Percentiles rank a stretch among this genome's conserved stretches.
phyloP scores from a whole-genome alignment of 495 filamentous ascomycete species.

The Cenococcum geophilum region DNA sequence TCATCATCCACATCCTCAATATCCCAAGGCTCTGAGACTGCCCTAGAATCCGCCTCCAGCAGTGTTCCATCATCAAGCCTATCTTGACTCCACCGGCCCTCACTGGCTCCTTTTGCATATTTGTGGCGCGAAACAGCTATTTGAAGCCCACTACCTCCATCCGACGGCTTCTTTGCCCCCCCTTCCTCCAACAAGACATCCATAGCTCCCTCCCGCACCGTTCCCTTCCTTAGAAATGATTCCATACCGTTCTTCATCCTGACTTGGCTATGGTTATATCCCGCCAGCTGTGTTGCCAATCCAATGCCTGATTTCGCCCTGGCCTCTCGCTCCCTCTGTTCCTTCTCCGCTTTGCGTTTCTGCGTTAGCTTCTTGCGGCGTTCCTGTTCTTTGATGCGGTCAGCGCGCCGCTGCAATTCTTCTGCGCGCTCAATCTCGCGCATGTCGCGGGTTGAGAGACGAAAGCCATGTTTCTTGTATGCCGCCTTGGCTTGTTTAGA shows the following conservation, averaged over 20 bases:
- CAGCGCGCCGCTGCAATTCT: conserved; percentile 23
- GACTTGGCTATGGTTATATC: conserved; percentile 29
- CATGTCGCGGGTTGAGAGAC: conserved; percentile 10
- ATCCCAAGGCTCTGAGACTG: conserved; percentile 19
- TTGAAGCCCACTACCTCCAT: conserved; percentile 18
- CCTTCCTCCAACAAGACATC: no score
- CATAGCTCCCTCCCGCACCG: not conserved
- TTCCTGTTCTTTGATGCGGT: conserved; percentile 25
- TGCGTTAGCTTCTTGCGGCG: conserved; percentile 12
- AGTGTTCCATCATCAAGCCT: conserved; percentile 24
- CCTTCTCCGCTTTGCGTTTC: conserved; percentile 21
- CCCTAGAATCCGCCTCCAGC: conserved; percentile 10
- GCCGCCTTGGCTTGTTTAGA: conserved; percentile 23
- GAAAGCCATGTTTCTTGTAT: conserved; percentile 23
- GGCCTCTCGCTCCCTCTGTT: conserved; percentile 22
- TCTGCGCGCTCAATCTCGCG: conserved; percentile 24
- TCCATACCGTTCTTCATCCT: conserved; percentile 31
- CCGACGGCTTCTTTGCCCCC: conserved; percentile 17
- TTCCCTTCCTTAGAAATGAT: conserved; percentile 17
- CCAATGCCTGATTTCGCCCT: conserved; percentile 26
- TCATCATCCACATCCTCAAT: conserved; percentile 4
- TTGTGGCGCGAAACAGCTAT: not conserved
- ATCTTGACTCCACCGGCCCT: not conserved
- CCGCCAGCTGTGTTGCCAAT: conserved; percentile 31
- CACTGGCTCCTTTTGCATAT: not conserved